Conservation (phyloP, 306 rosid species). For the Sesbania bispinosa region DNA sequence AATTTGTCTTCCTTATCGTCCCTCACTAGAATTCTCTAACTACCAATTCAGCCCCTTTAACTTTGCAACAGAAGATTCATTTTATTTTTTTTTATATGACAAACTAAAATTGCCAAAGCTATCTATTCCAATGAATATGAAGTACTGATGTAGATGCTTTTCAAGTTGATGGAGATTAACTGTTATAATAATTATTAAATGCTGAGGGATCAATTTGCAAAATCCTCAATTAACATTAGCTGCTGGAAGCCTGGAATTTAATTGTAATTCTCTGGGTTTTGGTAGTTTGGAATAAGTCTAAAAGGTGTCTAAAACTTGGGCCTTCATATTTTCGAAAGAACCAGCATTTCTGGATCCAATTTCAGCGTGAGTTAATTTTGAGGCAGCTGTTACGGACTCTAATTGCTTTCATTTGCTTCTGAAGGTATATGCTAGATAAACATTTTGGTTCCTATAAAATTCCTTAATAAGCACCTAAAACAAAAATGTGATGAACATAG, state of each 20-base stretch:
- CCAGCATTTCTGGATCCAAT: not conserved
- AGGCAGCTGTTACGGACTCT: not conserved
- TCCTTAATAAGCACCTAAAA: not conserved
- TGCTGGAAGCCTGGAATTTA: not conserved
- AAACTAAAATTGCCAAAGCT: not conserved
- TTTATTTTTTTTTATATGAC: not conserved
- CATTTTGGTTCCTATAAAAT: not conserved
- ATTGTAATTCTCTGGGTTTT: not conserved
- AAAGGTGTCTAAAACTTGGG: not conserved
- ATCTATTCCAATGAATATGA: not conserved
- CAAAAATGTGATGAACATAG: not conserved
- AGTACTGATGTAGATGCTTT: not conserved
- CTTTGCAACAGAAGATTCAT: not conserved
- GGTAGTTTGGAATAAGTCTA: not conserved
- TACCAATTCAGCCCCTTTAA: not conserved
- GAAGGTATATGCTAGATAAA: not conserved
- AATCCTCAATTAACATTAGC: not conserved
- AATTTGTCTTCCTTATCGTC: not conserved
- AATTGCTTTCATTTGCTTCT: not conserved
- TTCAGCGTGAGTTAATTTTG: not conserved
- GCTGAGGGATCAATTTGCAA: not conserved
- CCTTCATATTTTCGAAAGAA: not conserved
- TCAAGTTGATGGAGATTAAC: not conserved
- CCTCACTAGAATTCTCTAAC: not conserved
- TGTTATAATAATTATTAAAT: not conserved